These are phyloP conservation scores for Gonapodya sp. DNA, from an alignment of 192 early-diverging fungal genomes.

Conservation along the genomic window DNA sequence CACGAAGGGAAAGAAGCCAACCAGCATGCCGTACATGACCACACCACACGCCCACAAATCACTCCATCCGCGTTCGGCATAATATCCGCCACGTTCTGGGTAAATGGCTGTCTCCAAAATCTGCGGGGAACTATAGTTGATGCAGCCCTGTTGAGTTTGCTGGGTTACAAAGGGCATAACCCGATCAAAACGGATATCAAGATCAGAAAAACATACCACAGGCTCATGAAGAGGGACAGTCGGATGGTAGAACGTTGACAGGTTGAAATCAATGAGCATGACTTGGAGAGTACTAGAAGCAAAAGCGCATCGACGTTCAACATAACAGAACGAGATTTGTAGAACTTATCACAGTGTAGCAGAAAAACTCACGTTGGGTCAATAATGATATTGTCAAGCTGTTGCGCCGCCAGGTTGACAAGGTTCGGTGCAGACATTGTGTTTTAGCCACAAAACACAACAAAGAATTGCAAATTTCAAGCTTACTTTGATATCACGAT, in stretches of 20 bases:
- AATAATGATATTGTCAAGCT: not conserved
- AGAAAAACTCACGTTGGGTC: not conserved
- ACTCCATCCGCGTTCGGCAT: not conserved
- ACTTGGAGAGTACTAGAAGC: not conserved
- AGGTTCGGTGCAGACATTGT: no score
- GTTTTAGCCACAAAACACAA: no score
- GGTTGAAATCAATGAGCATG: conserved; percentile 7
- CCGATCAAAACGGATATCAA: no score
- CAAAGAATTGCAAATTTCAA: no score
- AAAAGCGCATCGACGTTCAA: no score
- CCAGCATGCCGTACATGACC: not conserved
- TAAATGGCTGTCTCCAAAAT: not conserved
- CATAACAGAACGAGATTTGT: not conserved
- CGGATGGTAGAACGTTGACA: not conserved
- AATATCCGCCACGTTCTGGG: not conserved
- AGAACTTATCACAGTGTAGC: no score
- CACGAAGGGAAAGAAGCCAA: conserved; percentile 8
- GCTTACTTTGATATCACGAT: not conserved
- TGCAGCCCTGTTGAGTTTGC: no score
- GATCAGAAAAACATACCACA: no score
- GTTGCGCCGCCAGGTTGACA: no score
- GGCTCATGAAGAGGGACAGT: not conserved
- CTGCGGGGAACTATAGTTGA: not conserved
- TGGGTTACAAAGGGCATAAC: no score
- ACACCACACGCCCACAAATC: conserved; percentile 4